phyloP scores from a whole-genome alignment of 257 asterid genomes.

The Apocynum venetum region DNA sequence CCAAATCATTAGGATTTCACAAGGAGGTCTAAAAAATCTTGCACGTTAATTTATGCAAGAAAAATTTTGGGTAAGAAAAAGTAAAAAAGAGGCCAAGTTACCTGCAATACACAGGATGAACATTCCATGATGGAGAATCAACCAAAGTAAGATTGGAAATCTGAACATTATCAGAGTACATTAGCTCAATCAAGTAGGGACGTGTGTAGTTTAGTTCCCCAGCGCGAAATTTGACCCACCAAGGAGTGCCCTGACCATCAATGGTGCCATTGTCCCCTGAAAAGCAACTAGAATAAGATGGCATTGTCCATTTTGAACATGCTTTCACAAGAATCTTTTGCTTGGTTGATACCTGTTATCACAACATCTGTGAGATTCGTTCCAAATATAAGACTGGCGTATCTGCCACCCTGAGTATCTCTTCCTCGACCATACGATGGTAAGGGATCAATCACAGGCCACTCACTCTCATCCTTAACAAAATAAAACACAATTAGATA shows the following conservation, averaged over 20 bases:
- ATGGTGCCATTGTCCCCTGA: conserved; percentile 91
- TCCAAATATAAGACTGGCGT: conserved; percentile 82
- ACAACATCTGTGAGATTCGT: conserved; percentile 81
- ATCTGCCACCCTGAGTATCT: conserved; percentile 74
- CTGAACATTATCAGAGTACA: conserved; percentile 65
- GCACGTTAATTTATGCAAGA: too few species aligned
- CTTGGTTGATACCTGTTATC: conserved; percentile 55
- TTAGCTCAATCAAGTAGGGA: conserved; percentile 82
- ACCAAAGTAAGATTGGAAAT: conserved; percentile 67
- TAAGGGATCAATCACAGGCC: conserved; percentile 72
- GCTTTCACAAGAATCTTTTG: neutral
- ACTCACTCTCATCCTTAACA: conserved; percentile 69
- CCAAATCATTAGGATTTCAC: too few species aligned
- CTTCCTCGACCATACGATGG: conserved; percentile 97
- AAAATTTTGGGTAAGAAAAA: neutral
- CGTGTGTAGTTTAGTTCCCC: conserved; percentile 62
- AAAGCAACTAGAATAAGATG: conserved; percentile 14
- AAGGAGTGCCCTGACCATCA: conserved; percentile 81
- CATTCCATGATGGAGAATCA: conserved; percentile 88
- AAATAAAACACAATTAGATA: neutral
- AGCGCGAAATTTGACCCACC: conserved; percentile 88
- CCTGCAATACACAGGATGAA: conserved; percentile 93
- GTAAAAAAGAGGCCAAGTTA: conserved; percentile 10
- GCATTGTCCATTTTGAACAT: neutral
- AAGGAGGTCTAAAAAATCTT: too few species aligned